A percentile compares a stretch with the other conserved stretches of the same genome.
These are phyloP conservation scores for Pontederia paniculata DNA, from an alignment of 176 grass and related monocot species.

Conservation along the genomic window DNA sequence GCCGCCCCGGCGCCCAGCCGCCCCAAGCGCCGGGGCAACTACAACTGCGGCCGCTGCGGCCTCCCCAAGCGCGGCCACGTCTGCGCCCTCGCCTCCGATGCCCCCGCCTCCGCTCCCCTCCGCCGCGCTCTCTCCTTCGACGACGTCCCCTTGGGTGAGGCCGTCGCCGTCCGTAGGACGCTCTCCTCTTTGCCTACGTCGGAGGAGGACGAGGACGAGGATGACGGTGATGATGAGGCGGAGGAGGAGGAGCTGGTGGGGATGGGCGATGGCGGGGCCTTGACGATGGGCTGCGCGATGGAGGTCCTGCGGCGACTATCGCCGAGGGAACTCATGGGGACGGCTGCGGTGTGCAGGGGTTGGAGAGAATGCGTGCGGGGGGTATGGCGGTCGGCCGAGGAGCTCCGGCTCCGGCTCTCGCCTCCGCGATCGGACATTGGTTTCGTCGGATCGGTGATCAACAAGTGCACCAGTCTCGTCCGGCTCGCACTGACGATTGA, in stretches of 20 bases:
- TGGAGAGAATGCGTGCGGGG: constrained; percentile 57
- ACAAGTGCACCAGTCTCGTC: constrained; percentile 36
- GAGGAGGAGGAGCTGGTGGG: constrained; percentile 29
- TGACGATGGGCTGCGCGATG: constrained; percentile 27
- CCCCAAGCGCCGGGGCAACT: constrained; percentile 66
- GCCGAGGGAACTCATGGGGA: constrained; percentile 32
- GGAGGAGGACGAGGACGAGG: constrained; percentile 8
- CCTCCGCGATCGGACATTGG: constrained; percentile 26
- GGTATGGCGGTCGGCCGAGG: constrained; percentile 44
- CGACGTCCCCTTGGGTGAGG: constrained; percentile 26
- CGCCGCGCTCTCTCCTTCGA: constrained; percentile 66
- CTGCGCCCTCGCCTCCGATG: constrained; percentile 22
- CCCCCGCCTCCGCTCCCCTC: background rate
- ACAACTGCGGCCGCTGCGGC: constrained; percentile 85
- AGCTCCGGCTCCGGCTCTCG: constrained; percentile 41
- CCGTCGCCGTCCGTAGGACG: background rate
- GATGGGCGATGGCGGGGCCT: constrained; percentile 6
- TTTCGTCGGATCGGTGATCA: constrained; percentile 43
- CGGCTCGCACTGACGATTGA: constrained; percentile 57
- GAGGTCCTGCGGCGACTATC: constrained; percentile 48
- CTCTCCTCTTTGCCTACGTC: background rate
- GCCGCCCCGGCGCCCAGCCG: constrained; percentile 8
- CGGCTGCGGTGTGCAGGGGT: constrained; percentile 40
- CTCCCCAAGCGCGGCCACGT: constrained; percentile 86
- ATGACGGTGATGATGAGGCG: constrained; percentile 8